Evolutionary conservation across 331 rosid species (phyloP), one percentile per base, ranked within the genome.

Genomic region (Ulmus americana): DNA sequence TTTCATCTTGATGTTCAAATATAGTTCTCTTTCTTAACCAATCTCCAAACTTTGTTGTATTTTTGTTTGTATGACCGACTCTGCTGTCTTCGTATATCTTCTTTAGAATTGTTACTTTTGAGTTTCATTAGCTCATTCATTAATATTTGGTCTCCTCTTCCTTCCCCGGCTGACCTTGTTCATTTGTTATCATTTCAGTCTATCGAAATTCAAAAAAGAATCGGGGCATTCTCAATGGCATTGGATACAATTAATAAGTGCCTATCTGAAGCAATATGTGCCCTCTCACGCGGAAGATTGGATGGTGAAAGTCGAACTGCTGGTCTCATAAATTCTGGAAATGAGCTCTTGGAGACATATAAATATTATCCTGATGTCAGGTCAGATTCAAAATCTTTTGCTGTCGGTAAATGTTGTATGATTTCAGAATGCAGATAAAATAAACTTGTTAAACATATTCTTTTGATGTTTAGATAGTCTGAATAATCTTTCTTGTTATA

Each of bases 281-380:
- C 97, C 54, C 76, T 94, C 61, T 85, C 91, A 80, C 95, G 91
- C 56, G 99, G 99, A 72, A 87, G 91, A 79, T 73, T 81, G 76
- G 99, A 94, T 71, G 99, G 97, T 5, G 99, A 94, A 73, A 94
- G 97, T 74, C 86, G 69, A 61, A 94, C 95, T 51, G 86, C 97
- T 61, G 88, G 95, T 46, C 85, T 94, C 61, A 74, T 87, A 70
- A 86, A 94, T 81, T 87, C 99, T 47, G 99, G 95, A 82, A 94
- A 94, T 61, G 97, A 90, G 72, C 85, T 90, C 69, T 82, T 87
- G 84, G 97, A 90, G 80, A 73, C 82, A 41, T 81, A 87, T 65
- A 79, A 81, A 67, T 90, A 94, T 74, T 70, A 78, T 56, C 81
- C 85, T 16, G 95, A 83, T 56, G 79, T 79, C 87, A 90, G 99